Evolutionary conservation across 257 asterid species (phyloP).

Genomic region (Cinchona pubescens): DNA sequence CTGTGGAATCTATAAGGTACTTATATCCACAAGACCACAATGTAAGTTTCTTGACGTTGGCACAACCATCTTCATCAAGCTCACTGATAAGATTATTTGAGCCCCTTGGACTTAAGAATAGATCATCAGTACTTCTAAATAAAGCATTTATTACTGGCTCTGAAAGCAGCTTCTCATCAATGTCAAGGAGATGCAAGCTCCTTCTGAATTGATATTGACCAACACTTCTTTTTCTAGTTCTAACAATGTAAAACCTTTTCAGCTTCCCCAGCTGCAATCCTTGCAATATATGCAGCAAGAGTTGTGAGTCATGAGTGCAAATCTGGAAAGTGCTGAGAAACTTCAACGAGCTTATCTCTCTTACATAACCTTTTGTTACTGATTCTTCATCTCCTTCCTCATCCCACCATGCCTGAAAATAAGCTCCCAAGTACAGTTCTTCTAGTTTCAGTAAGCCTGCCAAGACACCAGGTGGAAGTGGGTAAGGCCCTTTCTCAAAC

Average conservation of each 20-base stretch:
- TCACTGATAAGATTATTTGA: background rate
- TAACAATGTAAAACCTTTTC: constrained; percentile 5
- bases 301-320: background rate
- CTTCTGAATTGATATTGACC: constrained; percentile 1
- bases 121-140: background rate
- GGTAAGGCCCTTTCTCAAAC: background rate
- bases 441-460: constrained; percentile 12
- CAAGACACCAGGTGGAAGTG: constrained; percentile 10
- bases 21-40: background rate
- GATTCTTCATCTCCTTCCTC: background rate
- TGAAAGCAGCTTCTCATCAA: background rate
- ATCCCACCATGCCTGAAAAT: constrained; percentile 3
- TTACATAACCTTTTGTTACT: background rate
- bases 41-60: constrained; percentile 5
- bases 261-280: background rate
- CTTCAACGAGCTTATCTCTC: background rate
- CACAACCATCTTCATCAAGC: constrained; percentile 7
- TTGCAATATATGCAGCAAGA: background rate
- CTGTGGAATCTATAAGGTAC: background rate
- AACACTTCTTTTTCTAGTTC: background rate
- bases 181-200: constrained; percentile 3
- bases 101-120: background rate
- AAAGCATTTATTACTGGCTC: background rate
- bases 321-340: constrained; percentile 8
- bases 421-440: constrained; percentile 15